phyloP scores from a whole-genome alignment of 352 stramenopile genomes.

The Nothophytophthora sp. region DNA sequence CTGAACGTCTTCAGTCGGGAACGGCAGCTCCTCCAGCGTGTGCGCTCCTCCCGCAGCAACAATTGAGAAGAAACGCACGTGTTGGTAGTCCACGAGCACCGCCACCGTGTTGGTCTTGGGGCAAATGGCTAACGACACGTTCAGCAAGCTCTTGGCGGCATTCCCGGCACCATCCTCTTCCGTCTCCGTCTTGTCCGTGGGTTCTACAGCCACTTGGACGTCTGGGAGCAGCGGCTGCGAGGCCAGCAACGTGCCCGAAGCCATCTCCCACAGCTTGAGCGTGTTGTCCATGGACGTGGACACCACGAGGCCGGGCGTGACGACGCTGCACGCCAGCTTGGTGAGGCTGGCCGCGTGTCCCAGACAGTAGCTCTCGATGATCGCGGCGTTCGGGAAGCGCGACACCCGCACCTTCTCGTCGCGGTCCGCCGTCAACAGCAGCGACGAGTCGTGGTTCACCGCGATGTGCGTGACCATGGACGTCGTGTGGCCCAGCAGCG shows the following conservation, averaged over 20 bases:
- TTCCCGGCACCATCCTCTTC: constrained; percentile 25
- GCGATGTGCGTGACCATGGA: constrained; percentile 86
- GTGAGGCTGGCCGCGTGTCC: constrained; percentile 74
- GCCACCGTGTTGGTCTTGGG: constrained; percentile 55
- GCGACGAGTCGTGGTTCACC: constrained; percentile 45
- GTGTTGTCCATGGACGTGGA: constrained; percentile 84
- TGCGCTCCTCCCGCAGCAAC: constrained; percentile 16
- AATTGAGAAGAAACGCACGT: constrained; percentile 62
- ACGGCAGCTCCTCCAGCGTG: constrained; percentile 23
- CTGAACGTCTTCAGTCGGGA: constrained; percentile 31
- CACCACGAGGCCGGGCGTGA: constrained; percentile 54
- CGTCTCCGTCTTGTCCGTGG: constrained; percentile 23
- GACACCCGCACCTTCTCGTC: constrained; percentile 89
- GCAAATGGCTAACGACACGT: constrained; percentile 63
- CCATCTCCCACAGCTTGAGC: constrained; percentile 76
- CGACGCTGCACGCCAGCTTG: constrained; percentile 44
- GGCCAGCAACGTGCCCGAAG: constrained; percentile 46
- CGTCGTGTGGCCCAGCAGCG: constrained; percentile 80
- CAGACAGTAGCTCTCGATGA: constrained; percentile 86
- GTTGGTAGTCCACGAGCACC: constrained; percentile 50
- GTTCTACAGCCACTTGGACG: constrained; percentile 25
- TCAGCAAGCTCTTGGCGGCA: constrained; percentile 47
- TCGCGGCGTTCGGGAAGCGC: constrained; percentile 65
- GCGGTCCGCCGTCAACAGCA: constrained; percentile 77
- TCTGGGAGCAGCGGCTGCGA: constrained; percentile 47